Conservation (phyloP, 2,329 filamentous ascomycete species). For the Colletotrichum theobromicola region DNA sequence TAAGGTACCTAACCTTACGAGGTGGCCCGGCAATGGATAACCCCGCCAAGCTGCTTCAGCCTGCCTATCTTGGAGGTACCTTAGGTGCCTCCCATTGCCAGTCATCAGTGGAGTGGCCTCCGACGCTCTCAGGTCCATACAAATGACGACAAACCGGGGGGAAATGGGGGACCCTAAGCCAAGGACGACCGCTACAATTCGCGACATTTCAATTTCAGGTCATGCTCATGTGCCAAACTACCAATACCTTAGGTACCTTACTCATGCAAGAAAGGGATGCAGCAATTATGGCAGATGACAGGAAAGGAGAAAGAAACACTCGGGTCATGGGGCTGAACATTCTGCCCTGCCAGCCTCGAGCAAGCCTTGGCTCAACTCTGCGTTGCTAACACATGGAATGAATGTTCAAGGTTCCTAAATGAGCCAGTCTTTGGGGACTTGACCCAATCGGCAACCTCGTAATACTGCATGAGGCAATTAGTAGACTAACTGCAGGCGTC, state of each 20-base stretch:
- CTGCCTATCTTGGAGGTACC: neutral
- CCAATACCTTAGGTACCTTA: too few species aligned
- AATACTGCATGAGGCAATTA: neutral
- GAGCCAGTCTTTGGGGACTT: neutral
- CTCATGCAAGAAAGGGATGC: neutral
- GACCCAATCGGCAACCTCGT: neutral
- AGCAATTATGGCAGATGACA: neutral
- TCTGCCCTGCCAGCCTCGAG: neutral
- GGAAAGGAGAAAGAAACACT: neutral
- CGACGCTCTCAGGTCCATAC: neutral
- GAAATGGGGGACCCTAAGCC: neutral
- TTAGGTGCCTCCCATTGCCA: neutral
- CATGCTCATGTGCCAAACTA: neutral
- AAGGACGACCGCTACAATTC: neutral
- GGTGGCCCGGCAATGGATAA: neutral
- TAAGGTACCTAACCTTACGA: neutral
- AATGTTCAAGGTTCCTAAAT: neutral
- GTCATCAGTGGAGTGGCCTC: neutral
- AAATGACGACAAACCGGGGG: conserved; percentile 6
- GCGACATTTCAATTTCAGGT: neutral
- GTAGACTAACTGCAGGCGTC: neutral
- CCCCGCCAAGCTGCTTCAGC: neutral
- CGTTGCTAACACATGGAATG: neutral
- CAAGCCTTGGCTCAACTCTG: too few species aligned
- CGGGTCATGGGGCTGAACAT: neutral